These are phyloP conservation scores for Trichoderma sp. DNA, from an alignment of 2,329 filamentous ascomycete genomes.

Conservation along the genomic window DNA sequence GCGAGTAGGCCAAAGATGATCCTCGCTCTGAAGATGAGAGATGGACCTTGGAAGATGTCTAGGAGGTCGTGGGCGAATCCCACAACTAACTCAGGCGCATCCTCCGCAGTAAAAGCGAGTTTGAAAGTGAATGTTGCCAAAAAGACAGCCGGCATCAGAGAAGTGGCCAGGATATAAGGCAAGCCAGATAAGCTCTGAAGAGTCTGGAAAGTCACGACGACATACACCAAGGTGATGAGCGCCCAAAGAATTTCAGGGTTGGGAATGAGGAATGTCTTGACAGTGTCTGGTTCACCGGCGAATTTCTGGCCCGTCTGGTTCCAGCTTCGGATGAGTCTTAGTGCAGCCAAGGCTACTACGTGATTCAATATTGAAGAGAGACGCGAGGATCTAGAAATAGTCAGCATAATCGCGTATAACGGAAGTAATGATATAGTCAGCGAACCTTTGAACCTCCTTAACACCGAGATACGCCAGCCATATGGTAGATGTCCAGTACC, in stretches of 20 bases:
- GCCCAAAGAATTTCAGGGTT: conserved; percentile 71
- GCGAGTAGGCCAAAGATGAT: conserved; percentile 50
- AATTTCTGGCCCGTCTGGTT: conserved; percentile 98
- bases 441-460: conserved; percentile 43
- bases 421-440: background rate
- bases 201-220: conserved; percentile 51
- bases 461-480: conserved; percentile 61
- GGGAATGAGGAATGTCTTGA: conserved; percentile 63
- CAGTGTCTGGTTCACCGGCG: conserved; percentile 84
- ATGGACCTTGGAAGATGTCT: conserved; percentile 40
- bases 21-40: conserved; percentile 49
- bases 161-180: conserved; percentile 41
- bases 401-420: background rate
- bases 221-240: conserved; percentile 67
- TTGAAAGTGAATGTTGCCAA: conserved; percentile 76
- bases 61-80: conserved; percentile 43
- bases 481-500: conserved; percentile 83
- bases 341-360: conserved; percentile 52
- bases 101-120: conserved; percentile 79
- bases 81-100: conserved; percentile 77
- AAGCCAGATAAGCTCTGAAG: conserved; percentile 42
- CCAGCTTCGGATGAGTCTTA: conserved; percentile 74
- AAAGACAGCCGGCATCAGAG: conserved; percentile 42
- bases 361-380: conserved; percentile 33
- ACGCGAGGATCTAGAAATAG: conserved; percentile 27